Base-by-base conservation (phyloP, 192 early-diverging fungal species). In the Chytriomyces sp. region DNA sequence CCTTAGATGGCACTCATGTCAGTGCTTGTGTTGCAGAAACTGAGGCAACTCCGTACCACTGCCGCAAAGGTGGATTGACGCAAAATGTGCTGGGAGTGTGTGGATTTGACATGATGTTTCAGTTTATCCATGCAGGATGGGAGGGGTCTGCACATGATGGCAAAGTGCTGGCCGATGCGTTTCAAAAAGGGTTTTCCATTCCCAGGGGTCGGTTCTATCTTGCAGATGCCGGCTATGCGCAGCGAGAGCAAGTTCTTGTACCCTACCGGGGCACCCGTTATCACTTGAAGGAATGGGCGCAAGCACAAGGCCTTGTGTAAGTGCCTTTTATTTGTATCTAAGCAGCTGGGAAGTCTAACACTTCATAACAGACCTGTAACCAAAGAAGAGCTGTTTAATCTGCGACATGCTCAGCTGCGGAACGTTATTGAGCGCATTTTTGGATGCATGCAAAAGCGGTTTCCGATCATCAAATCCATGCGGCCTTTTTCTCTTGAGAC, bases 1-100 rank as follows among this genome's bases (percentile, higher is more conserved):
- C 74, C n/a, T 43, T 76, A n/a, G 74, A 76, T 6, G 74, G 74
- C 61, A 76, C 74, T 1, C 74, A 71, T 71, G 47, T 76, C n/a
- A 18, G 18, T 24, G 74, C 74, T 18, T 8, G 13, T 24, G 67
- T 76, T 74, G 8, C 47, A 23, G 74, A 70, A 45, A 76, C 6
- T 23, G 43, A 50, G 44, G 11, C 59, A 4, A 20, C 9, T 5
- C 70, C 16, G 3, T 72, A 28, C 61, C 57, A 11, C 23, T 26
- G 13, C 7, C 26, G 63, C 13, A 64, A 64, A 8, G 23, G 35
- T 16, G 26, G 26, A 3, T 28, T 64, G 13, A 16, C 63, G 4
- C 64, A 76, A 50, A 76, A 48, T 69, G 74, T 76, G 9, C 65
- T 76, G 10, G 66, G 69, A 4, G 74, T 76, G 24, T 35, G 28